phyloP scores from a whole-genome alignment of 768 basidiomycete species.

The Suillus plorans region DNA sequence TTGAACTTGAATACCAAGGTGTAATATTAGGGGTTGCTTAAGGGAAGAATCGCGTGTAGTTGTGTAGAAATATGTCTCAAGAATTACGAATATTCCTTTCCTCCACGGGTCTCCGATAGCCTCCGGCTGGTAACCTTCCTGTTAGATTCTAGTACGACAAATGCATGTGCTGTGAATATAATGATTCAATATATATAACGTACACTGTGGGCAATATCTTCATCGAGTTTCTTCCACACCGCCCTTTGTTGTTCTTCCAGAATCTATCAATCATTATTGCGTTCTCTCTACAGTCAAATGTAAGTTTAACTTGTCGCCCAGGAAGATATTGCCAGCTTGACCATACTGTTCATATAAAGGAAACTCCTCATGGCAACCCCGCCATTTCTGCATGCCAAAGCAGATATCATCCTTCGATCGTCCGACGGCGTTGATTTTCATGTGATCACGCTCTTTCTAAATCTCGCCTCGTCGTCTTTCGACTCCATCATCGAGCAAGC shows the following conservation, averaged over 20 bases:
- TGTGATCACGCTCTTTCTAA: conserved; percentile 35
- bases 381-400: conserved; percentile 31
- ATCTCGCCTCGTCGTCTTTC: conserved; percentile 36
- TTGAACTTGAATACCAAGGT: neutral
- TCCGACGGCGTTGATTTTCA: conserved; percentile 36
- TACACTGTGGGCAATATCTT: neutral
- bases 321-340: neutral
- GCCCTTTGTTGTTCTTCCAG: neutral
- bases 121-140: too few species aligned
- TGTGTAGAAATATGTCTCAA: neutral
- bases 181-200: neutral
- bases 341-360: neutral
- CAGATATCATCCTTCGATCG: conserved; percentile 38
- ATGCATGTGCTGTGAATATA: too few species aligned
- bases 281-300: neutral
- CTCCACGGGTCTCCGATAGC: neutral
- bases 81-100: neutral
- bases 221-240: neutral
- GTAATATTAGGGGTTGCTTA: neutral
- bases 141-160: too few species aligned
- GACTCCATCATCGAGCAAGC: conserved; percentile 31
- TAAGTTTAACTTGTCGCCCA: neutral
- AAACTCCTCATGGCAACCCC: conserved; percentile 12
- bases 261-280: neutral
- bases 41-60: neutral